A percentile compares a stretch with the other conserved stretches of the same genome.
Evolutionary conservation across 2,329 filamentous ascomycete genomes (phyloP).

Genomic region (Hirsutella rhossiliensis): DNA sequence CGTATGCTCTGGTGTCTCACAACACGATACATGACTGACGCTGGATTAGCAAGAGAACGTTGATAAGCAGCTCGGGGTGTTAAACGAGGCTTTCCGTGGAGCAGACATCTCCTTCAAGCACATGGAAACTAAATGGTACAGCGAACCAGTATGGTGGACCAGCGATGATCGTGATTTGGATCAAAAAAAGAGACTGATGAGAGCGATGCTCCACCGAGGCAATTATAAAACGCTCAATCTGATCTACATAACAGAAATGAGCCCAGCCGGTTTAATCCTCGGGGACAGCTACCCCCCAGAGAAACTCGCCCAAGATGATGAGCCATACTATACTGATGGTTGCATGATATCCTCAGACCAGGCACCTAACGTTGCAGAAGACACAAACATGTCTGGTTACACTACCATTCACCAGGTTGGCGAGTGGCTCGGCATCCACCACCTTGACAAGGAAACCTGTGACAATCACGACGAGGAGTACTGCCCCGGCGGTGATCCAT

Average conservation of each 20-base stretch:
- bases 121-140: background rate
- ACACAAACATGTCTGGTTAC: background rate
- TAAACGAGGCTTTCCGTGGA: background rate
- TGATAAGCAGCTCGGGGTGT: background rate
- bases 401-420: background rate
- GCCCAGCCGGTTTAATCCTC: background rate
- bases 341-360: background rate
- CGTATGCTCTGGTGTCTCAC: too few relatives aligned
- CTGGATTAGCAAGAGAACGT: background rate
- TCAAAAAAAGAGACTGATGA: background rate
- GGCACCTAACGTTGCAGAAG: background rate
- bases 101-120: background rate
- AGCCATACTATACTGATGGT: background rate
- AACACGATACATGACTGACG: background rate
- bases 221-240: background rate
- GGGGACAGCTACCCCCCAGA: background rate
- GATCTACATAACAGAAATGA: background rate
- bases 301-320: background rate
- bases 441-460: background rate
- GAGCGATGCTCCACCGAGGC: background rate
- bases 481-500: background rate
- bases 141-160: background rate
- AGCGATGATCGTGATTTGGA: background rate
- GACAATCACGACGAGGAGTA: background rate
- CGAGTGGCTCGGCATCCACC: background rate